Percentiles rank a stretch among this genome's conserved stretches.
These are phyloP conservation scores for Silene coronaria DNA, from an alignment of 179 eudicot species.

Conservation along the genomic window DNA sequence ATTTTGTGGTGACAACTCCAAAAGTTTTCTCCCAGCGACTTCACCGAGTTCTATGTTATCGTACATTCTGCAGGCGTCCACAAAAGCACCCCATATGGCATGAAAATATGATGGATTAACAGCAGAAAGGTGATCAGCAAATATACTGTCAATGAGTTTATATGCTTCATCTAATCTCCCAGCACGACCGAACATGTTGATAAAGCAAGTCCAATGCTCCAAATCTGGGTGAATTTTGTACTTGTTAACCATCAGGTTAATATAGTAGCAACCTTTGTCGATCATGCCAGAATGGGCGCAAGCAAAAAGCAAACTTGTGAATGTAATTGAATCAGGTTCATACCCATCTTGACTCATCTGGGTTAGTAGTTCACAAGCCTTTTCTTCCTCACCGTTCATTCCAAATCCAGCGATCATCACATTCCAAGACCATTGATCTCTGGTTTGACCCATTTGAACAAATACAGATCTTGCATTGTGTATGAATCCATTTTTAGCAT, in stretches of 20 bases:
- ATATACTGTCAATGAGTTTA: conserved; percentile 23
- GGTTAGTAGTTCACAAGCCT: conserved; percentile 34
- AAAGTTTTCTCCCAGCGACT: conserved; percentile 34
- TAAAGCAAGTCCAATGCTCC: conserved; percentile 51
- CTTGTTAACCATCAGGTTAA: conserved; percentile 36
- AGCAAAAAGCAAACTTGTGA: conserved; percentile 40
- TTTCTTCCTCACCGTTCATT: conserved; percentile 38
- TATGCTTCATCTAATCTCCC: conserved; percentile 47
- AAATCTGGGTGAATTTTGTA: conserved; percentile 36
- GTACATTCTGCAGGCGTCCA: conserved; percentile 48
- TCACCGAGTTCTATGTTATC: conserved; percentile 43
- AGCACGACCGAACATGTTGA: conserved; percentile 46
- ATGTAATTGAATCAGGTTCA: conserved; percentile 45
- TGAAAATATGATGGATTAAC: conserved; percentile 8
- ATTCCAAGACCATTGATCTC: conserved; percentile 45
- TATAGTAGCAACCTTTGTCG: conserved; percentile 34
- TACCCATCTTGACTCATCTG: conserved; percentile 33
- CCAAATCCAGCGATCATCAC: conserved; percentile 51
- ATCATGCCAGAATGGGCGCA: conserved; percentile 47
- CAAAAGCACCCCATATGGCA: conserved; percentile 50
- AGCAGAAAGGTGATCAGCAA: neutral
- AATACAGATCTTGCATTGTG: conserved; percentile 27
- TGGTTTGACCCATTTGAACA: conserved; percentile 25
- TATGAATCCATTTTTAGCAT: conserved; percentile 36
- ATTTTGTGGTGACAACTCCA: conserved; percentile 31